Evolutionary conservation across 140 eudicot species (phyloP), one percentile per base, ranked within the genome.

Genomic region (Erigeron philadelphicus): DNA sequence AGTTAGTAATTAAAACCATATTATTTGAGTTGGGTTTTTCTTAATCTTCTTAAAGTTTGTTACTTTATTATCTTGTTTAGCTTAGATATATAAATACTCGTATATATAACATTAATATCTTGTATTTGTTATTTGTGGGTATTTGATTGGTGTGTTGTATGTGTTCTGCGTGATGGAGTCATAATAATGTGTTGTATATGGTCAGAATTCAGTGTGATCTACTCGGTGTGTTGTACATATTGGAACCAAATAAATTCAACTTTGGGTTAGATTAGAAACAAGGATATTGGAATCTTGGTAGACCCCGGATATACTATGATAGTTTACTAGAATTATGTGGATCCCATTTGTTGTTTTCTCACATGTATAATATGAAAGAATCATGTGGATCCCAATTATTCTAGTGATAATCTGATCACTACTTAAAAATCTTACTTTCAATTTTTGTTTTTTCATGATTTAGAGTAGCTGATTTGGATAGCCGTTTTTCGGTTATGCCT

Each of bases 401-500:
- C 11, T 15, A 19, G 58, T 52, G 15, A 49, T 48, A 70, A 10
- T 57, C 15, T 35, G 72, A 25, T 31, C 38, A 31, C 38, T 31
- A 31, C 38, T 2, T 31, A 31, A 31, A 31, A 31, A 31, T 31
- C 38, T 31, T 31, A 31, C 38, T 31, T 31, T 1, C 38, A 3
- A 31, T 3, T 1, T 56, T 45, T 55, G 44, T 53, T 66, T 67
- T 58, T 43, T 76, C 47, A 69, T 75, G 66, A 79, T 81, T 82
- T 71, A 76, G 76, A 78, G 54, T 75, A 73, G 21, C 38, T 75
- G 65, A 66, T 74, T 73, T 75, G 38, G 74, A 76, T 57, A 64
- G 79, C 66, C 38, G 38, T 31, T 31, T 2, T 31, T 31, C 38
- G 63, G 74, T 42, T 64, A 91, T 91, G 95, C 95, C 97, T 67